These are phyloP conservation scores for Yarrowia sp. DNA, from an alignment of 805 yeast genomes.

Conservation along the genomic window DNA sequence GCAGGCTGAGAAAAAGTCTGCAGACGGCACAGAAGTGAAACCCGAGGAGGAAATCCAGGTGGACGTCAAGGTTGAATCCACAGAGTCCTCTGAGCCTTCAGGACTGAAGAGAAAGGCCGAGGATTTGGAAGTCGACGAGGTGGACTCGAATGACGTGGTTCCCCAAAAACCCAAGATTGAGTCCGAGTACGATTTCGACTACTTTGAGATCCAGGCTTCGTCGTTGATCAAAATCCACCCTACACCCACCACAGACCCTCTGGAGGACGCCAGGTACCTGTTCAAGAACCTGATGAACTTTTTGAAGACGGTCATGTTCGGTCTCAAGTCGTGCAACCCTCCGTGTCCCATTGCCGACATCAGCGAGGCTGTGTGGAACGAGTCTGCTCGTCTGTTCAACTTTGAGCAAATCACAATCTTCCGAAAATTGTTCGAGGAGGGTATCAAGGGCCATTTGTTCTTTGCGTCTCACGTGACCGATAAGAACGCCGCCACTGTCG, in stretches of 20 bases:
- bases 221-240: constrained; percentile 68
- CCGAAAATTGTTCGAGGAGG: constrained; percentile 79
- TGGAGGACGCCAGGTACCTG: constrained; percentile 86
- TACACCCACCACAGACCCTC: constrained; percentile 62
- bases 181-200: constrained; percentile 48
- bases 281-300: constrained; percentile 90
- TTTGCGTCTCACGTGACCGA: constrained; percentile 60
- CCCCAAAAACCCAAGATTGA: constrained; percentile 45
- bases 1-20: constrained; percentile 13
- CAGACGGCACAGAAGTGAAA: not conserved
- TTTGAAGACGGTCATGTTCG: constrained; percentile 86
- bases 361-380: constrained; percentile 74
- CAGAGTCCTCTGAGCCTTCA: not conserved
- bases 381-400: constrained; percentile 81
- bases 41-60: constrained; percentile 2
- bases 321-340: constrained; percentile 88
- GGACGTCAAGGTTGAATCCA: constrained; percentile 13
- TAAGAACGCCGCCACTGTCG: constrained; percentile 46
- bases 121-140: constrained; percentile 1
- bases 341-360: constrained; percentile 61
- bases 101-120: constrained; percentile 20
- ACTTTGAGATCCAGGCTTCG: constrained; percentile 55
- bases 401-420: constrained; percentile 83
- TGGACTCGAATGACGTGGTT: not conserved
- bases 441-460: constrained; percentile 78